Evolutionary conservation across 306 rosid genomes (phyloP), one percentile per base, ranked within the genome.

Genomic region (Chamaecrista fasciculata): DNA sequence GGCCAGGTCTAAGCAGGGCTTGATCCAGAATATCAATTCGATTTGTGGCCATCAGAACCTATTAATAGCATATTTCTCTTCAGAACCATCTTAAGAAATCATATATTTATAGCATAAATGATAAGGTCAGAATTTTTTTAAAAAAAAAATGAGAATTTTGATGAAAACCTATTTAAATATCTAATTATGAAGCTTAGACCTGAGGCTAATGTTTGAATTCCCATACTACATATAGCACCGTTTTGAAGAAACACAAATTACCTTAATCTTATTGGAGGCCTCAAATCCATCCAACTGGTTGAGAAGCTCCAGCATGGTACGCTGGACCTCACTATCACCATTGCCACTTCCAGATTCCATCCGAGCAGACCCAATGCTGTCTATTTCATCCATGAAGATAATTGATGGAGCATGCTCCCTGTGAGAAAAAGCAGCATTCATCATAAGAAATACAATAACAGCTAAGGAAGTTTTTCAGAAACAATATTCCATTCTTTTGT

Each of bases 291-390:
- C 98, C 77, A 93, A 78, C 81, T 93, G 98, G 78, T 93, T 93
- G 51, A 93, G 97, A 80, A 93, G 98, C 85, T 93, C 98, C 73
- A 93, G 82, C 98, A 93, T 93, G 47, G 98, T 93, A 4, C 98
- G 88, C 67, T 93, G 98, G 48, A 93, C 98, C 84, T 93, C 98
- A 71, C 98, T 93, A 59, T 93, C 98, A 61, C 98, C 98, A 71
- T 93, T 93, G 55, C 98, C 98, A 77, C 98, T 93, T 49, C 98
- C 98, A 73, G 98, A 93, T 76, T 93, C 98, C 98, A 93, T 93
- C 46, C 98, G 89, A 59, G 98, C 96, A 78, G 98, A 93, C 65
- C 98, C 98, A 73, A 93, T 93, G 46, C 98, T 93, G 74, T 93
- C 98, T 4, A 93, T 93, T 83, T 93, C 98, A 53, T 93, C 98